Conservation (phyloP, 495 filamentous ascomycete species). For the Terfezia claveryi region DNA sequence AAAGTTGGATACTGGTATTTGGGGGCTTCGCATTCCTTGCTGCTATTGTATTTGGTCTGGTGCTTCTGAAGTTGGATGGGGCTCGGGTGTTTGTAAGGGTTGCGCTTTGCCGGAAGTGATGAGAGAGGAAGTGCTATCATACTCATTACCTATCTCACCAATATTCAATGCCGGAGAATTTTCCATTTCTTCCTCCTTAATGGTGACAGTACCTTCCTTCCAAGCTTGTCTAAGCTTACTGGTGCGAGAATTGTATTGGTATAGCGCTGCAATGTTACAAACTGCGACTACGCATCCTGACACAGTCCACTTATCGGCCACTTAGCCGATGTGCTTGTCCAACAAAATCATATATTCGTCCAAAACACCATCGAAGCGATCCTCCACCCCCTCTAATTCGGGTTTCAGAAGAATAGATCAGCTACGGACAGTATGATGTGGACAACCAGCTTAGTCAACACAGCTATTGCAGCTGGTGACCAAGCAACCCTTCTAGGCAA, state of each 20-base stretch:
- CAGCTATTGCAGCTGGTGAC: too few relatives aligned
- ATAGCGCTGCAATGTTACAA: slow-evolving; percentile 38
- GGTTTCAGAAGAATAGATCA: too few relatives aligned
- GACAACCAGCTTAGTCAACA: too few relatives aligned
- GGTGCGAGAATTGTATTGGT: slow-evolving; percentile 35
- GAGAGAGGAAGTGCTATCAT: slow-evolving; percentile 13
- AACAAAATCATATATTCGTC: slow-evolving; percentile 26
- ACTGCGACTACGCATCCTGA: slow-evolving; percentile 23
- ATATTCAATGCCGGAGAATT: neutral
- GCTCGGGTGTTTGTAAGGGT: too few relatives aligned
- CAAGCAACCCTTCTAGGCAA: too few relatives aligned
- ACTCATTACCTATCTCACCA: slow-evolving; percentile 3
- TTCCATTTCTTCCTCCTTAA: slow-evolving; percentile 1
- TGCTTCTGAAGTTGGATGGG: too few relatives aligned
- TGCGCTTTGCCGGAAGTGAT: neutral
- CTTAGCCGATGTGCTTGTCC: slow-evolving; percentile 27
- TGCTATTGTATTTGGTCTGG: too few relatives aligned
- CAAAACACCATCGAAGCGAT: slow-evolving; percentile 24
- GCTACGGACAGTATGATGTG: too few relatives aligned
- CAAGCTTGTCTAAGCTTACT: slow-evolving; percentile 21
- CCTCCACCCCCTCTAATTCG: too few relatives aligned
- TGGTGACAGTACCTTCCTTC: slow-evolving; percentile 6
- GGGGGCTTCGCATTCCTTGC: too few relatives aligned
- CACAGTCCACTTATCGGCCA: slow-evolving; percentile 28
- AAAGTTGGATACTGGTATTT: too few relatives aligned